Evolutionary conservation across 2,329 filamentous ascomycete species (phyloP), one percentile per base, ranked within the genome.

Genomic region (Aspergillus bombycis): DNA sequence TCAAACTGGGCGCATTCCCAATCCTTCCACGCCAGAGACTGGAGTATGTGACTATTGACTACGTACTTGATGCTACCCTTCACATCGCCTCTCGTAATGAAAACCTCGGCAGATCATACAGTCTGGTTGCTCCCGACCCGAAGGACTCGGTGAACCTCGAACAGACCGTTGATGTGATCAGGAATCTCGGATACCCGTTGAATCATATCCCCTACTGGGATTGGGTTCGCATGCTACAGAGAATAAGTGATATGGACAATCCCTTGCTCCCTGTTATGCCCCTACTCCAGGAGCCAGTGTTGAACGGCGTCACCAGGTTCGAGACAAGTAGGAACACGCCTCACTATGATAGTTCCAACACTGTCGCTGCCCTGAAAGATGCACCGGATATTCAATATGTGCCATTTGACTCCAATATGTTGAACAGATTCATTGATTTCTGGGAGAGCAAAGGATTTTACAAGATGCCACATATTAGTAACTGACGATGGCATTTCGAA

Each of bases 1-100:
- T 94, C 43, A 92, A 95, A 77, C 82, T 96, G 1, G 80, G 81
- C 1, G 36, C 43, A 1, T 68, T 60, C 12, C 66, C 66, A 3
- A 26, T 61, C 6, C 62, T 69, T 8, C 64, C 57, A 1, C 55
- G 53, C 8, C 67, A 69, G 48, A 30, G 62, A 11, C 30, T 66
- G 26, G 66, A 69, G n/a, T 69, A 65, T 23, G 64, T 66, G 14
- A 62, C 67, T 0, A 30, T 62, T 0, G 66, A 69, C 46, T 67
- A 66, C 28, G 63, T 68, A 10, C 41, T 56, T 23, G 23, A 53
- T 3, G 59, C 62, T 10, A 62, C 60, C 2, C n/a, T 69, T 10
- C 64, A 67, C 10, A 64, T 69, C 32, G 62, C 64, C 12, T 59
- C 62, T 5, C 9, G 36, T 4, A 62, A 64, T 21, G 12, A 19